Evolutionary conservation across 1,284 basidiomycete species (phyloP), one percentile per base, ranked within the genome.

Genomic region (Exobasidium cylindrosporum): DNA sequence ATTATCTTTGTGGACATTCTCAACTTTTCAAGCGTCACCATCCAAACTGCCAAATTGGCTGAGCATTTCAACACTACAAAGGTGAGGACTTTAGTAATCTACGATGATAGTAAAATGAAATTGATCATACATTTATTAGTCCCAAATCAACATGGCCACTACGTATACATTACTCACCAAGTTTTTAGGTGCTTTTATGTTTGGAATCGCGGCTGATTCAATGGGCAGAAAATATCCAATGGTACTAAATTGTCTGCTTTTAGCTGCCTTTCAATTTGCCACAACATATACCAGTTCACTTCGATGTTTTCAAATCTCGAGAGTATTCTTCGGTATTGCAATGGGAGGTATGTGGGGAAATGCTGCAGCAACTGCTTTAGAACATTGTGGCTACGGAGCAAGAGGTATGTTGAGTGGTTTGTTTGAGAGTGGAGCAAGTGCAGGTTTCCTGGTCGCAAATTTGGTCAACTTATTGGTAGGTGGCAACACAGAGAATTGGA

Each of bases 171-270:
- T 50, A 13, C 26, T 50, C 14, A 50, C 47, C 26, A 21, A 28
- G n/a, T 21, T 50, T 3, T 13, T 50, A 13, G 47, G 47, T 4
- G 47, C 47, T 14, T 24, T 50, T 24, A 50, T 50, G 13, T 50
- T 50, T 50, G 47, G 47, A 13, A 6, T 50, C 3, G 4, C 26
- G 3, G 47, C 21, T 28, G 47, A 50, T 50, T 50, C 21, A 21
- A 40, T 40, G 35, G 47, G 47, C 14, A 50, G 47, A 50, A 50
- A 50, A 24, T 24, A 50, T 24, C 47, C 47, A 2, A 24, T 50
- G 47, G 26, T 50, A 3, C 13, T 50, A 13, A 50, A 50, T 28
- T 50, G 47, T 24, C 4, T 50, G 14, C 26, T 24, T 23, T 13
- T 50, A 3, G n/a, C 21, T 4, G 2, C 26, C n/a, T 24, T 23